Percentiles rank a stretch among this genome's conserved stretches.
Conservation (phyloP, 352 stramenopile genomes). For the Phytophthora pini region DNA sequence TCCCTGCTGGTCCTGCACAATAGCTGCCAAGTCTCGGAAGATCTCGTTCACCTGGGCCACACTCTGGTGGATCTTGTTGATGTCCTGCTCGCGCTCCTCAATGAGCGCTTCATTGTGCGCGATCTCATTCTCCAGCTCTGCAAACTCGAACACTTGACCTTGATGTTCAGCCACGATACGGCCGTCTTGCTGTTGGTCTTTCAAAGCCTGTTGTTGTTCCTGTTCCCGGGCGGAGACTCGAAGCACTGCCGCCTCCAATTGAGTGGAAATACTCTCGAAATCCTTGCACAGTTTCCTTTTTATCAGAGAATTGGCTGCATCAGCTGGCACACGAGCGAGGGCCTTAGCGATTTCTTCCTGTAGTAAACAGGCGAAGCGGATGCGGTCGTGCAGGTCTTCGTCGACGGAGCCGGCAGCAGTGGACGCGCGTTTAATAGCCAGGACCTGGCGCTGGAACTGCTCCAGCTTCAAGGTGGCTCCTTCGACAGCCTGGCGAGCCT, state of each 20-base stretch:
- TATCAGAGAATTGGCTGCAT: constrained; percentile 70
- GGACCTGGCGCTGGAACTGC: constrained; percentile 85
- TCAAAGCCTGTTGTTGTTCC: constrained; percentile 57
- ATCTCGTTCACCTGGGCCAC: constrained; percentile 93
- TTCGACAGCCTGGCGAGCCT: constrained; percentile 66
- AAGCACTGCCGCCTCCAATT: constrained; percentile 72
- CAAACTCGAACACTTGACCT: constrained; percentile 81
- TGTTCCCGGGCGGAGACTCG: constrained; percentile 74
- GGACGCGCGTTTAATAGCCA: constrained; percentile 76
- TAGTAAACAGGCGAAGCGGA: constrained; percentile 83
- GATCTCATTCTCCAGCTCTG: constrained; percentile 85
- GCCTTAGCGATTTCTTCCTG: constrained; percentile 83
- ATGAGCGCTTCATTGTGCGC: constrained; percentile 91
- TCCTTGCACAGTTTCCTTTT: constrained; percentile 85
- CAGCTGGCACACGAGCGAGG: constrained; percentile 61
- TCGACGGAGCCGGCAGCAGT: constrained; percentile 43
- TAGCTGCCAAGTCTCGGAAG: constrained; percentile 86
- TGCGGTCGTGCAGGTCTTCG: constrained; percentile 84
- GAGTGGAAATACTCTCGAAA: constrained; percentile 78
- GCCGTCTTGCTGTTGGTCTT: constrained; percentile 48
- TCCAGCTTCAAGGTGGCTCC: constrained; percentile 77
- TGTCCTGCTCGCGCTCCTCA: constrained; percentile 88
- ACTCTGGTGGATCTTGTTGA: constrained; percentile 88
- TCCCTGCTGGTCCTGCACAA: constrained; percentile 87
- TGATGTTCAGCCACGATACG: constrained; percentile 73